Base-by-base conservation (phyloP, 805 yeast genomes). In the Zygoascus flipseniorum region DNA sequence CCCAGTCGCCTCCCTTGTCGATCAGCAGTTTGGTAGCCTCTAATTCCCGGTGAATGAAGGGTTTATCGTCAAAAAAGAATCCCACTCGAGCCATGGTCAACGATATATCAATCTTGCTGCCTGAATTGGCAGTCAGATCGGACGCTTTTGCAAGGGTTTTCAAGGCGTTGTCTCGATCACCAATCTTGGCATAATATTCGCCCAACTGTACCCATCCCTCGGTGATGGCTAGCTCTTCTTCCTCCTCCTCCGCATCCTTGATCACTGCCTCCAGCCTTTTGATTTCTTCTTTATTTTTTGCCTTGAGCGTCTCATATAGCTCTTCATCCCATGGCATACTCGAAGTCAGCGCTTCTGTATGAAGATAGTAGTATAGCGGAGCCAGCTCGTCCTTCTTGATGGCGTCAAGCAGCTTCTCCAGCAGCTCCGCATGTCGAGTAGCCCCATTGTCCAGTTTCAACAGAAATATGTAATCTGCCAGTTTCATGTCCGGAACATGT, bases 1-100 rank as follows among this genome's bases (percentile, higher is more conserved):
- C 99, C 99, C 99, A 93, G 69, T 93, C 99, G 57, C 99, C 99
- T 53, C 98, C 99, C 64, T 89, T 86, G 63, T 92, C 98, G 63
- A 93, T 89, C 67, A 88, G 77, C 23, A 73, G 65, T 64, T 85
- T 82, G 18, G 85, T 82, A 60, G 82, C 82, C 52, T 85, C 92
- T 59, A 93, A 77, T 64, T 84, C 83, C 61, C 81, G 81, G 55
- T 83, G 78, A 46, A 86, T 84, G 58, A 80, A 80, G 5, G 72
- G 69, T 65, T 82, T 82, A 70, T 93, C 96, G 64, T 84, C 83
- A 69, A 78, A 92, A 68, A 93, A 89, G 62, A 89, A 83, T n/a
- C 95, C 97, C 52, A 93, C 69, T 68, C 98, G 81, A 13, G 89
- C 78, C 58, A 92, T 81, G 11, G 96, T 82, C 63, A 93, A 77